A percentile compares a stretch with the other conserved stretches of the same genome.
phyloP scores from a whole-genome alignment of 2,329 filamentous ascomycete species.

The Aureobasidium melanogenum region DNA sequence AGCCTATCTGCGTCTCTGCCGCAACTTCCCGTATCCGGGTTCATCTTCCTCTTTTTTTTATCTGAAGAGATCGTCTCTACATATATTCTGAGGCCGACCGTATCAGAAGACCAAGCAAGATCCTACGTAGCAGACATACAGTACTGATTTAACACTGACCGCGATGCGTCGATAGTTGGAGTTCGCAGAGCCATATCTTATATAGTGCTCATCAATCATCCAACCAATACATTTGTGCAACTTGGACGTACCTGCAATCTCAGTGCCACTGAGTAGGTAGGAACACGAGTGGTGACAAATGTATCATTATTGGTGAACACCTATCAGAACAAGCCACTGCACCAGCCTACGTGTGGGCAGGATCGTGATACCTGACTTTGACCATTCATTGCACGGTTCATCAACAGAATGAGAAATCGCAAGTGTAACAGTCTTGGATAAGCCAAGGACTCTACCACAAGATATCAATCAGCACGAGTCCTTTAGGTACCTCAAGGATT shows the following conservation, averaged over 20 bases:
- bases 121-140: background rate
- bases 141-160: background rate
- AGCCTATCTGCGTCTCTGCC: constrained; percentile 7
- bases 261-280: background rate
- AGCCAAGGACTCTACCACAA: background rate
- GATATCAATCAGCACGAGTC: background rate
- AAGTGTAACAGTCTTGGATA: background rate
- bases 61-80: background rate
- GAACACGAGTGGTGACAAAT: constrained; percentile 3
- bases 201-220: background rate
- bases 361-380: background rate
- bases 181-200: background rate
- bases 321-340: background rate
- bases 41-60: background rate
- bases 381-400: background rate
- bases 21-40: background rate
- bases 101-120: background rate
- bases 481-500: background rate
- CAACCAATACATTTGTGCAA: background rate
- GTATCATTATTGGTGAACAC: background rate
- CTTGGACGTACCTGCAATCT: background rate
- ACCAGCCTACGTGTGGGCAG: background rate
- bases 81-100: background rate
- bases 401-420: background rate
- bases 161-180: background rate